Evolutionary conservation across 169 alveolate species (phyloP).

Genomic region (Plasmodium blacklocki): DNA sequence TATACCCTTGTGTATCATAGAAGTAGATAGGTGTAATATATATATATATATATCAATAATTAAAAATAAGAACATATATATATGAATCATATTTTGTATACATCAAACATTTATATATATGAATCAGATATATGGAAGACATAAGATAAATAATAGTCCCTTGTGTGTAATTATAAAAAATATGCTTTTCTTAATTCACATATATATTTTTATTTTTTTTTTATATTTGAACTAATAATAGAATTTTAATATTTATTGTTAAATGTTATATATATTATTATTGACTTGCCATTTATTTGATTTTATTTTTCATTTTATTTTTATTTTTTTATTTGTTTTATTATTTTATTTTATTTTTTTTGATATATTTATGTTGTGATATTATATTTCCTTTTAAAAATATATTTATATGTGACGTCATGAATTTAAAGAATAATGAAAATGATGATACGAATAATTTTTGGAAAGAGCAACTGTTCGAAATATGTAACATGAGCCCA

Average conservation of each 20-base stretch:
- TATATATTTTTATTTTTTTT: neutral
- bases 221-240: neutral
- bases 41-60: too few relatives aligned
- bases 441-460: conserved; percentile 32
- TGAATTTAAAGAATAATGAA: conserved; percentile 42
- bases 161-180: too few relatives aligned
- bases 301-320: neutral
- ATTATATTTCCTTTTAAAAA: conserved; percentile 2
- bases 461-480: conserved; percentile 63
- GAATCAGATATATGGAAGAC: too few relatives aligned
- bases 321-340: conserved; percentile 6
- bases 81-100: too few relatives aligned
- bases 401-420: conserved; percentile 40
- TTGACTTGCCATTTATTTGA: neutral
- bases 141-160: too few relatives aligned
- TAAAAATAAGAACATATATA: too few relatives aligned
- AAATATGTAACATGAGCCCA: conserved; percentile 31
- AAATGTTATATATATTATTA: neutral
- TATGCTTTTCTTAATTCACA: too few relatives aligned
- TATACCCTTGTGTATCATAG: too few relatives aligned
- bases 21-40: too few relatives aligned
- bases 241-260: neutral
- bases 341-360: neutral
- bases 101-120: too few relatives aligned
- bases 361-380: neutral